phyloP scores from a whole-genome alignment of 2,329 filamentous ascomycete species.

The Ceratocystis eucalypticola region DNA sequence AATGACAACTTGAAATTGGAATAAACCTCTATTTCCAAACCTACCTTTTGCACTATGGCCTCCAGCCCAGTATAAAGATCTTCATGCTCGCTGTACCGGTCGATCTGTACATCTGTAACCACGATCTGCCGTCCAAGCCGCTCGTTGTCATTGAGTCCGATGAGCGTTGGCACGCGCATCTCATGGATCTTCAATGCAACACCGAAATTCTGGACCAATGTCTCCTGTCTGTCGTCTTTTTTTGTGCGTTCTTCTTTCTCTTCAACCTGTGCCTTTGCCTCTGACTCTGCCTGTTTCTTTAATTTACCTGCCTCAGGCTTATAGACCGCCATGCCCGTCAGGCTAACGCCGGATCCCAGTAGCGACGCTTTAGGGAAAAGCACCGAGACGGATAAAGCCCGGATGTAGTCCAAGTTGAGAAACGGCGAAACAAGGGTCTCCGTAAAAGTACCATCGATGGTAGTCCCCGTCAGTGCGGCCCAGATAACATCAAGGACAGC shows the following conservation, averaged over 20 bases:
- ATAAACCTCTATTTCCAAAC: background rate
- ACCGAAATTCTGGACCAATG: constrained; percentile 23
- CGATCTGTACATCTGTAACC: constrained; percentile 48
- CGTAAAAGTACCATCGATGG: constrained; percentile 20
- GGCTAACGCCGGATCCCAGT: constrained; percentile 45
- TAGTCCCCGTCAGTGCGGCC: constrained; percentile 25
- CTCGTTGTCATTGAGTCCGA: constrained; percentile 63
- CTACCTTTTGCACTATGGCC: constrained; percentile 39
- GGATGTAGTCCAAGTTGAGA: constrained; percentile 27
- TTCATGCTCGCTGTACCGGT: constrained; percentile 32
- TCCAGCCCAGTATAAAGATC: constrained; percentile 47
- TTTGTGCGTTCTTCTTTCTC: too few species aligned
- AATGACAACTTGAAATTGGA: background rate
- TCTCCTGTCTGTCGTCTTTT: background rate
- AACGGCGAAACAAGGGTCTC: constrained; percentile 22
- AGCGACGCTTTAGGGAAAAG: constrained; percentile 55
- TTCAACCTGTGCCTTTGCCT: background rate
- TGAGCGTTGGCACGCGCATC: constrained; percentile 50
- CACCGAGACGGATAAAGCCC: constrained; percentile 39
- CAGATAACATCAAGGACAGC: constrained; percentile 26
- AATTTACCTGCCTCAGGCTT: too few species aligned
- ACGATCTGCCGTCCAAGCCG: constrained; percentile 52
- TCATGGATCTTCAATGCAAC: constrained; percentile 38
- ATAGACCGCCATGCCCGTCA: constrained; percentile 36
- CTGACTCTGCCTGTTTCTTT: background rate